Percentiles rank a stretch among this genome's conserved stretches.
phyloP scores from a whole-genome alignment of 805 yeast species.

The Starmerella lactis-condensi region DNA sequence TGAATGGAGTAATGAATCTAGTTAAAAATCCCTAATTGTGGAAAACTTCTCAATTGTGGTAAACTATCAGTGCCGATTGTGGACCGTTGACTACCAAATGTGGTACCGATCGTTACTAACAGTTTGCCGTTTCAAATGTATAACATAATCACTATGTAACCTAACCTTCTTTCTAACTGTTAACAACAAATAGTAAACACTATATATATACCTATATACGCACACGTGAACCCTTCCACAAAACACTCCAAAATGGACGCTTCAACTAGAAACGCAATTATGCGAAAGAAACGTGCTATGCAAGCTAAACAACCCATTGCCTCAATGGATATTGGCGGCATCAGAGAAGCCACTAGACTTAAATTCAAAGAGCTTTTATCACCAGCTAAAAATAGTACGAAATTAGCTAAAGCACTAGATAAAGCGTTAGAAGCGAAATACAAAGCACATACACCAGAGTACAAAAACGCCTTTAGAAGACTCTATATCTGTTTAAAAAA shows the following conservation, averaged over 20 bases:
- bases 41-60: too few species aligned
- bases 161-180: too few species aligned
- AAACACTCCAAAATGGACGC: conserved; percentile 6
- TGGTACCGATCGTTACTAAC: not conserved
- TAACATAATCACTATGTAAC: not conserved
- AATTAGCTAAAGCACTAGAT: conserved; percentile 18
- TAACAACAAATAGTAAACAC: too few species aligned
- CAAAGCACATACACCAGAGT: conserved; percentile 13
- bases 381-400: conserved; percentile 2
- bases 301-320: not conserved
- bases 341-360: conserved; percentile 11
- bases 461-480: conserved; percentile 19
- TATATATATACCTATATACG: too few species aligned
- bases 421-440: conserved; percentile 11
- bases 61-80: not conserved
- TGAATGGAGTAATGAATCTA: conserved; percentile 1
- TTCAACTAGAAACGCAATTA: conserved; percentile 2
- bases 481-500: conserved; percentile 18
- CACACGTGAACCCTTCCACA: too few species aligned
- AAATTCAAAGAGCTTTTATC: conserved; percentile 9
- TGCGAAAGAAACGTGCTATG: conserved; percentile 1
- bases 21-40: too few species aligned
- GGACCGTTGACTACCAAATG: not conserved
- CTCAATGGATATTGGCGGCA: conserved; percentile 6
- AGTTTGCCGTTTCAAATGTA: not conserved